A percentile compares a stretch with the other conserved stretches of the same genome.
phyloP scores from a whole-genome alignment of 2,329 filamentous ascomycete genomes.

The Colletotrichum sp. region DNA sequence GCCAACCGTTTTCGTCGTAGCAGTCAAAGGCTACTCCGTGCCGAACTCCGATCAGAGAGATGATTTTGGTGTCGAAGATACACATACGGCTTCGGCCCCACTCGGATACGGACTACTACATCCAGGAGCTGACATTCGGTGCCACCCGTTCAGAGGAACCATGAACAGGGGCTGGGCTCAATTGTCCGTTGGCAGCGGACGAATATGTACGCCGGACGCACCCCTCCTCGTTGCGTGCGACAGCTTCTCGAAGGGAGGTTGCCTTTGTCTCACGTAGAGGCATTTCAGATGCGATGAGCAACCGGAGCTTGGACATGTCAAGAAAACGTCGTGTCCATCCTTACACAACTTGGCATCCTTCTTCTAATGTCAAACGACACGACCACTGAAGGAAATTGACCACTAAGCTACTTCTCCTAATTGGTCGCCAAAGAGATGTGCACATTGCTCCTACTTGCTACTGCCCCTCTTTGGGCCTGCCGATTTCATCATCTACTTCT shows the following conservation, averaged over 20 bases:
- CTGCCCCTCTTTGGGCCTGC: background rate
- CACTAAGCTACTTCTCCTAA: background rate
- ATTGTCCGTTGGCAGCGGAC: background rate
- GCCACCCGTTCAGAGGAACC: background rate
- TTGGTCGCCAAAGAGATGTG: background rate
- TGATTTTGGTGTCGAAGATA: background rate
- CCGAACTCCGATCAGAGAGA: background rate
- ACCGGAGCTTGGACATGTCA: background rate
- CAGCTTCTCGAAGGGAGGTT: background rate
- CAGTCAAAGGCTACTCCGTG: background rate
- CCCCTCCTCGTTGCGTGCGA: background rate
- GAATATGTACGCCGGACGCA: background rate
- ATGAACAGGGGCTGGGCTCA: background rate
- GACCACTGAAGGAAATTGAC: too few relatives aligned
- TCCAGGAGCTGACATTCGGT: background rate
- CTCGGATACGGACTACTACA: background rate
- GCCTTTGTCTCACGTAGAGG: background rate
- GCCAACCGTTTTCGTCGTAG: background rate
- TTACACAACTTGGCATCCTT: background rate
- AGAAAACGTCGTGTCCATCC: background rate
- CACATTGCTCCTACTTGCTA: background rate
- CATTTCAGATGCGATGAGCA: background rate
- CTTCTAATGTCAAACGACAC: background rate
- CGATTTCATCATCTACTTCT: background rate
- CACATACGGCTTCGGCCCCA: background rate